These are phyloP conservation scores for Conoideocrella luteorostrata DNA, from an alignment of 2,329 filamentous ascomycete species.

Conservation along the genomic window DNA sequence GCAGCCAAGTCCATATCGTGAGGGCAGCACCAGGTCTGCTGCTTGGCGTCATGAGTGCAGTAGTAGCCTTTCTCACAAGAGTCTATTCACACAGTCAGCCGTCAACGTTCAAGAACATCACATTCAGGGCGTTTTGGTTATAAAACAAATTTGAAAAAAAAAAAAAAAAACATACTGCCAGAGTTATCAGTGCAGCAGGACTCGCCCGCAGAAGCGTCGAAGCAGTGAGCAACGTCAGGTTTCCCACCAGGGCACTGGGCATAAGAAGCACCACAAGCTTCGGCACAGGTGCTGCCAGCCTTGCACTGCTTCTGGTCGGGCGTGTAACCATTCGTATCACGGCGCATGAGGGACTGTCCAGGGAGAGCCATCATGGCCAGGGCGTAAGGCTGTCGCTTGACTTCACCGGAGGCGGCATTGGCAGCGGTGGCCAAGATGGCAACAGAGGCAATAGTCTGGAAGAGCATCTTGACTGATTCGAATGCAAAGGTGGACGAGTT, in stretches of 20 bases:
- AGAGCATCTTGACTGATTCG: conserved; percentile 26
- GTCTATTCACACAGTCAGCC: conserved; percentile 30
- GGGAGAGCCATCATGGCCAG: conserved; percentile 29
- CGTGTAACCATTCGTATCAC: conserved; percentile 41
- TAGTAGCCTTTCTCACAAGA: conserved; percentile 56
- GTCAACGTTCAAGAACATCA: too few species aligned
- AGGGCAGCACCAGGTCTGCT: conserved; percentile 56
- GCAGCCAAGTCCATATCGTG: conserved; percentile 44
- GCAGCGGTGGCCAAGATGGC: conserved; percentile 27
- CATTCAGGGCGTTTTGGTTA: too few species aligned
- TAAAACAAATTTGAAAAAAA: too few species aligned
- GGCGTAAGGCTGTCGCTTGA: conserved; percentile 28
- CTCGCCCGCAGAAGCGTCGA: conserved; percentile 43
- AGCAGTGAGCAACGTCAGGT: conserved; percentile 47
- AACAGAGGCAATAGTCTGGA: conserved; percentile 24
- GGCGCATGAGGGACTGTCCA: conserved; percentile 36
- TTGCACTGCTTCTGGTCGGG: conserved; percentile 43
- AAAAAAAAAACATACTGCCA: conserved; percentile 43
- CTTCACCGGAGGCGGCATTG: conserved; percentile 19
- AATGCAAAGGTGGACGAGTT: too few species aligned
- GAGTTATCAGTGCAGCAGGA: conserved; percentile 50
- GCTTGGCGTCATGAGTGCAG: conserved; percentile 48
- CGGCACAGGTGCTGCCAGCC: conserved; percentile 43
- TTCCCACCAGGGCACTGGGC: conserved; percentile 44
- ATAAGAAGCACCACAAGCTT: conserved; percentile 47